Conservation (phyloP, 345 rosid genomes). For the Geranium brycei region DNA sequence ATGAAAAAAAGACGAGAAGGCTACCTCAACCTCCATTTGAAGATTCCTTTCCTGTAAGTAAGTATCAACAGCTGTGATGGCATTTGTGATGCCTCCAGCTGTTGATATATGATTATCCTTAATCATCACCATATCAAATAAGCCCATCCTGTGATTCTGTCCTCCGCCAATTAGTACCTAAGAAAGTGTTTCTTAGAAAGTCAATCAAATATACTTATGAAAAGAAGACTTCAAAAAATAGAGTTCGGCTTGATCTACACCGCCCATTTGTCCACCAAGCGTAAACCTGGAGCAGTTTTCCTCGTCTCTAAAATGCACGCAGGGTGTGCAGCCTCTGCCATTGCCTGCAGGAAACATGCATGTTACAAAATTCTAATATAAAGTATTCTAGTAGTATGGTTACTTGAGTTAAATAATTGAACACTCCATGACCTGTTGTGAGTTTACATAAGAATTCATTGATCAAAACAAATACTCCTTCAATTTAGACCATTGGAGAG, state of each 20-base stretch:
- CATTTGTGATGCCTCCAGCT: conserved; percentile 73
- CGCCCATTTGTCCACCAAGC: conserved; percentile 95
- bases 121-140: conserved; percentile 95
- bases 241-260: conserved; percentile 31
- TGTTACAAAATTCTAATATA: background rate
- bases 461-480: too few relatives aligned
- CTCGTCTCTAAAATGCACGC: conserved; percentile 84
- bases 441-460: too few relatives aligned
- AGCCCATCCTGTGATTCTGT: conserved; percentile 82
- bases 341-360: conserved; percentile 42
- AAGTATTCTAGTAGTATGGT: too few relatives aligned
- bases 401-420: too few relatives aligned
- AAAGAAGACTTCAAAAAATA: conserved; percentile 4
- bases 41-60: conserved; percentile 55
- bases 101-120: conserved; percentile 94
- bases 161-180: conserved; percentile 98
- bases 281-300: conserved; percentile 87
- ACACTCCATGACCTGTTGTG: too few relatives aligned
- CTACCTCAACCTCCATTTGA: conserved; percentile 92
- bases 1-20: conserved; percentile 1
- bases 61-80: conserved; percentile 60
- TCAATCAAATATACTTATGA: conserved; percentile 13
- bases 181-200: conserved; percentile 14
- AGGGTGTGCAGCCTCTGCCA: conserved; percentile 89
- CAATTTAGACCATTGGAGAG: too few relatives aligned